Evolutionary conservation across 495 filamentous ascomycete genomes (phyloP).

Genomic region (Podospora pseudopauciseta): DNA sequence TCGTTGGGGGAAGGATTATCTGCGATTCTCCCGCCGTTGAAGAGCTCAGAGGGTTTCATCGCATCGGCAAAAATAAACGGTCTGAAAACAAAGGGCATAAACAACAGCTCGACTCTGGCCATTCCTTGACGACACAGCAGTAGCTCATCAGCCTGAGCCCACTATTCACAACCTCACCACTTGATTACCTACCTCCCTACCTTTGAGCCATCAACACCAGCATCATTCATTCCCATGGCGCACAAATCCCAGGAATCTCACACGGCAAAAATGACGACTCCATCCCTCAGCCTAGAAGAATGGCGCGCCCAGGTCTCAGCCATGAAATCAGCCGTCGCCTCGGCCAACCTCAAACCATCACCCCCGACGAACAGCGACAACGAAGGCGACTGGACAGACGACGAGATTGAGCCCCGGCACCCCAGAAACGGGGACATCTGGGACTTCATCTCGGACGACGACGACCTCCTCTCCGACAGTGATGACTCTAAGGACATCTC

Average conservation of each 20-base stretch:
- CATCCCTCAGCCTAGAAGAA: slow-evolving; percentile 14
- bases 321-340: slow-evolving; percentile 47
- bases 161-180: neutral
- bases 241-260: neutral
- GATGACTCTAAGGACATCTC: slow-evolving; percentile 43
- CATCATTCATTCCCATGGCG: neutral
- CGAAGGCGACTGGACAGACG: slow-evolving; percentile 6
- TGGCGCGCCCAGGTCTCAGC: slow-evolving; percentile 46
- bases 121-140: too few species aligned
- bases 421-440: slow-evolving; percentile 72
- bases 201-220: neutral
- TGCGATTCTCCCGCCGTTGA: too few species aligned
- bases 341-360: neutral
- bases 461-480: slow-evolving; percentile 33
- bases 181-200: neutral
- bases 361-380: slow-evolving; percentile 17
- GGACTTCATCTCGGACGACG: slow-evolving; percentile 77
- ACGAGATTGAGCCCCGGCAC: slow-evolving; percentile 38
- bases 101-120: neutral
- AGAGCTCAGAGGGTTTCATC: neutral
- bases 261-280: neutral
- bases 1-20: neutral
- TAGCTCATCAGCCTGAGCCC: neutral
- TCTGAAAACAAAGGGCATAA: neutral
- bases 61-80: neutral